Percentiles rank a stretch among this genome's conserved stretches.
Conservation (phyloP, 805 yeast genomes). For the Jamesozyma rosinii region DNA sequence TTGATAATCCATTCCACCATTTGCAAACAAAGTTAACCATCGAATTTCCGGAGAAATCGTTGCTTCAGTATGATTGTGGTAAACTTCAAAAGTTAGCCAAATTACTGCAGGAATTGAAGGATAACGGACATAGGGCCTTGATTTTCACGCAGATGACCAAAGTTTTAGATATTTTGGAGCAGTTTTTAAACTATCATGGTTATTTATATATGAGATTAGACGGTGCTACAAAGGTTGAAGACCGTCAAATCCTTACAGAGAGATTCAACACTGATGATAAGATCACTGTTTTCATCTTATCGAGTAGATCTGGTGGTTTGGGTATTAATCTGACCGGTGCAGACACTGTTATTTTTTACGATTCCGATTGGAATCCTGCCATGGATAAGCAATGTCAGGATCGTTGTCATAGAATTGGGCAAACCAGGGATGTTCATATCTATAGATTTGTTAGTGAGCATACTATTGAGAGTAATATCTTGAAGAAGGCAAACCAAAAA, state of each 20-base stretch:
- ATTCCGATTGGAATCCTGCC: constrained; percentile 98
- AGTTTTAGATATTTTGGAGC: constrained; percentile 86
- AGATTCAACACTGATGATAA: constrained; percentile 78
- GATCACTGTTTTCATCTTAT: constrained; percentile 82
- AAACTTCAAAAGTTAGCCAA: constrained; percentile 78
- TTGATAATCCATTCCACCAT: constrained; percentile 57
- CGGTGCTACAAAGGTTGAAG: constrained; percentile 96
- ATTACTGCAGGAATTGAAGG: constrained; percentile 65
- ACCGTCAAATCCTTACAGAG: constrained; percentile 89
- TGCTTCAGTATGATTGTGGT: constrained; percentile 93
- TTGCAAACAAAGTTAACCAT: constrained; percentile 80
- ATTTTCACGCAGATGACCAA: constrained; percentile 98
- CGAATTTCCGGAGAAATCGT: constrained; percentile 91
- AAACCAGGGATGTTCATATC: constrained; percentile 93
- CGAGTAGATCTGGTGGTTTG: constrained; percentile 95
- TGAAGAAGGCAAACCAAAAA: constrained; percentile 90
- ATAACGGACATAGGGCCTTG: constrained; percentile 85
- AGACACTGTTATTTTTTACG: constrained; percentile 95
- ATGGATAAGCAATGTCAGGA: constrained; percentile 99
- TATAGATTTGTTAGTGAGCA: constrained; percentile 92
- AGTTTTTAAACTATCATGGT: constrained; percentile 88
- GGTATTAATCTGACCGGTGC: constrained; percentile 98
- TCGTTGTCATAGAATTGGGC: constrained; percentile 98
- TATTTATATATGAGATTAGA: constrained; percentile 89
- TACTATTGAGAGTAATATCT: constrained; percentile 91